Conservation (phyloP, 768 basidiomycete genomes). For the Suillus cothurnatus region DNA sequence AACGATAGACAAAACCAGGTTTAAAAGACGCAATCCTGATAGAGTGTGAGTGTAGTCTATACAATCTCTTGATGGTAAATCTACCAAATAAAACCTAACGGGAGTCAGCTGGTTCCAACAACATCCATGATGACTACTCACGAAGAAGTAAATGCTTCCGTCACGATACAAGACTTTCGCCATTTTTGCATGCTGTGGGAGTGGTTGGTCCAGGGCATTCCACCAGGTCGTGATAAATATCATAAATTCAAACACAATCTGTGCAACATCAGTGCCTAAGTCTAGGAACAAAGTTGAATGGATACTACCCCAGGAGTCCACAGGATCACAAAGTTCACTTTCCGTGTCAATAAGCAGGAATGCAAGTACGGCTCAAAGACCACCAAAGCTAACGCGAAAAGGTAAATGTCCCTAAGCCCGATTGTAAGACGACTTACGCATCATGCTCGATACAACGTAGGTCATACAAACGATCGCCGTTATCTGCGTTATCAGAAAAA, state of each 20-base stretch:
- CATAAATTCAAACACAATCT: constrained; percentile 35
- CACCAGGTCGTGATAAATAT: constrained; percentile 30
- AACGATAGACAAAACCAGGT: constrained; percentile 21
- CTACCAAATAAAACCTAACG: constrained; percentile 29
- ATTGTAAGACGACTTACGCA: constrained; percentile 24
- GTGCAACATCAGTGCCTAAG: not conserved
- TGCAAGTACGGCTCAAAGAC: constrained; percentile 14
- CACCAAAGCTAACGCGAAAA: constrained; percentile 19
- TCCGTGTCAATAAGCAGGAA: constrained; percentile 23
- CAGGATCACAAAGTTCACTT: constrained; percentile 24
- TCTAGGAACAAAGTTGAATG: not conserved
- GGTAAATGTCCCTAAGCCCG: not conserved
- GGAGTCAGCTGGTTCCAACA: constrained; percentile 2
- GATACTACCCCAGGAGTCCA: constrained; percentile 32
- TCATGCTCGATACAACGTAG: constrained; percentile 28
- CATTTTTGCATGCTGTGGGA: constrained; percentile 18
- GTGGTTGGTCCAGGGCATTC: constrained; percentile 33
- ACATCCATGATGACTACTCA: constrained; percentile 12
- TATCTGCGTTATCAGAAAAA: constrained; percentile 35
- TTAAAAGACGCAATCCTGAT: constrained; percentile 24
- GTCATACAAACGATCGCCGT: constrained; percentile 23
- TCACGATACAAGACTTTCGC: constrained; percentile 31
- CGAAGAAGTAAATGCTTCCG: constrained; percentile 29
- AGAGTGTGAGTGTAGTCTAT: not conserved
- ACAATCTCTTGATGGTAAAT: not conserved